Conservation (phyloP, 2,329 filamentous ascomycete species). For the Botrytis galanthina region DNA sequence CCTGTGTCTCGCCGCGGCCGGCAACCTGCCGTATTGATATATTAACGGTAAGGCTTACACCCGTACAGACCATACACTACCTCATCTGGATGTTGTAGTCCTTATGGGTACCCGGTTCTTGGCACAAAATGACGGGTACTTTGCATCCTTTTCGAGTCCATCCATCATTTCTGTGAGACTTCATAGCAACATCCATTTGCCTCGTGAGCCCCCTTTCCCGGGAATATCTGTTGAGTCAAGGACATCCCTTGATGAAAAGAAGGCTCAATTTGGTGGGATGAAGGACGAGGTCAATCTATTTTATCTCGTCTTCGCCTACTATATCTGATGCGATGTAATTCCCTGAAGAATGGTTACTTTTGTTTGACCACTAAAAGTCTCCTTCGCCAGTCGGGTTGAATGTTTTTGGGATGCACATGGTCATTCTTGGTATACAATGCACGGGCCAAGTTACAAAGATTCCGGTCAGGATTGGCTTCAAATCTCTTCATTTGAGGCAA, state of each 20-base stretch:
- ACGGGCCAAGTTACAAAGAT: conserved; percentile 11
- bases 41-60: conserved; percentile 20
- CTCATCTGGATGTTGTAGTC: conserved; percentile 11
- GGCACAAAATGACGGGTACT: conserved; percentile 15
- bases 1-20: conserved; percentile 5
- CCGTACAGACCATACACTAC: conserved; percentile 16
- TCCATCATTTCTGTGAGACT: conserved; percentile 4
- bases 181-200: conserved; percentile 2
- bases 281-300: not conserved
- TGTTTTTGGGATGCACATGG: conserved; percentile 8
- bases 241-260: conserved; percentile 9
- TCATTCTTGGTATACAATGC: conserved; percentile 10
- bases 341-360: not conserved
- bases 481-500: conserved; percentile 3
- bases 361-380: conserved; percentile 11
- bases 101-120: conserved; percentile 21
- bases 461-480: conserved; percentile 7
- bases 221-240: not conserved
- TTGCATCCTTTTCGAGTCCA: conserved; percentile 15
- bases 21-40: conserved; percentile 20
- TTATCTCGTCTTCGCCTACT: conserved; percentile 19
- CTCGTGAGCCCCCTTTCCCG: conserved; percentile 15
- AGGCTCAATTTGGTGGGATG: conserved; percentile 1
- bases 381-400: conserved; percentile 19
- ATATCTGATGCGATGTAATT: conserved; percentile 19